Conservation (phyloP, 495 filamentous ascomycete genomes). For the Amorphotheca resinae region DNA sequence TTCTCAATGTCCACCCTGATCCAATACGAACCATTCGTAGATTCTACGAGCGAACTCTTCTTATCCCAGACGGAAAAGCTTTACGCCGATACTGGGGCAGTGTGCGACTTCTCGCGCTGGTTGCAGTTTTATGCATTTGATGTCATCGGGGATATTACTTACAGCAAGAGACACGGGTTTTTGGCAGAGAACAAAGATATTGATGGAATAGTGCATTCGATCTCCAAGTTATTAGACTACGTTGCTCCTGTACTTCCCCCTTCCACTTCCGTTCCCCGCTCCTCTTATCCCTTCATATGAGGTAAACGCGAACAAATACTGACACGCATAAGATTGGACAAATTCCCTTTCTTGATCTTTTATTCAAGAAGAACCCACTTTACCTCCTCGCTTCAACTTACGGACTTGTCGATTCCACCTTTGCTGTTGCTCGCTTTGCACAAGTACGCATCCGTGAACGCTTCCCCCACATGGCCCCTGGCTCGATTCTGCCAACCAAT, state of each 20-base stretch:
- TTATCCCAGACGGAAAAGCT: slow-evolving; percentile 47
- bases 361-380: slow-evolving; percentile 49
- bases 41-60: slow-evolving; percentile 50
- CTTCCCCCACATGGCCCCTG: slow-evolving; percentile 24
- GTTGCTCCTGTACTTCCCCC: slow-evolving; percentile 41
- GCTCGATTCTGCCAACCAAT: slow-evolving; percentile 2
- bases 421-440: slow-evolving; percentile 50
- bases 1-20: slow-evolving; percentile 64
- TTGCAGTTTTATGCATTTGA: slow-evolving; percentile 73
- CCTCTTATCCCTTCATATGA: slow-evolving; percentile 1
- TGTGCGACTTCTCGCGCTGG: slow-evolving; percentile 60
- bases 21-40: slow-evolving; percentile 63
- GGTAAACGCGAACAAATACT: slow-evolving; percentile 25
- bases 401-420: slow-evolving; percentile 41
- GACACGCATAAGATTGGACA: slow-evolving; percentile 35
- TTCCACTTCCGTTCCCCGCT: slow-evolving; percentile 1
- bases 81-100: slow-evolving; percentile 36
- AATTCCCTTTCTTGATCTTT: slow-evolving; percentile 48
- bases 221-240: slow-evolving; percentile 42
- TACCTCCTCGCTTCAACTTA: slow-evolving; percentile 36
- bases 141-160: slow-evolving; percentile 58
- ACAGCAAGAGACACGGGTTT: slow-evolving; percentile 50
- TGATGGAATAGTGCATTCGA: slow-evolving; percentile 45
- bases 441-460: slow-evolving; percentile 43
- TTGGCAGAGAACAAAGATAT: slow-evolving; percentile 51